Conservation (phyloP, 108 stramenopile genomes). For the Pinguiococcus pyrenoidosus region DNA sequence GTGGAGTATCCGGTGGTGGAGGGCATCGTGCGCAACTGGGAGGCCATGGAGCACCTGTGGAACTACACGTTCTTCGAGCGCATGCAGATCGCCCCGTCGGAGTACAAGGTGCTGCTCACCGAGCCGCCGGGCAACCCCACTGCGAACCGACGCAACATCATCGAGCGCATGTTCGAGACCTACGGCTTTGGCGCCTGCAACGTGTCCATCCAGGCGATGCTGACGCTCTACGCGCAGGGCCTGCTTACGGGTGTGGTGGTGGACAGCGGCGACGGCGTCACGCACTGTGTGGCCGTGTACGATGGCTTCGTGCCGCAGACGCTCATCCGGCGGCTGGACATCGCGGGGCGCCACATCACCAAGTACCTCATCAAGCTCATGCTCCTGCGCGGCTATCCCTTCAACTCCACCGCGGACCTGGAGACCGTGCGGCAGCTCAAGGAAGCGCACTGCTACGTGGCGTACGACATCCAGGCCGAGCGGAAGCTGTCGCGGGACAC, state of each 20-base stretch:
- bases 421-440: conserved; percentile 42
- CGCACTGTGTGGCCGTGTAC: conserved; percentile 39
- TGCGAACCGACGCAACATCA: conserved; percentile 24
- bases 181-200: conserved; percentile 26
- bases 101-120: conserved; percentile 35
- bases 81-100: conserved; percentile 33
- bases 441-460: conserved; percentile 39
- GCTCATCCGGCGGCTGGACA: conserved; percentile 32
- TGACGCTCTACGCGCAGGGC: conserved; percentile 39
- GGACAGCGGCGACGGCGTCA: conserved; percentile 45
- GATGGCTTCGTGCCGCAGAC: conserved; percentile 36
- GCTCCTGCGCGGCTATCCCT: conserved; percentile 37
- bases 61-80: conserved; percentile 50
- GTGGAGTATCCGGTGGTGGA: conserved; percentile 47
- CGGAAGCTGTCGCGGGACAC: conserved; percentile 48
- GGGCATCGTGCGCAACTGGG: conserved; percentile 55
- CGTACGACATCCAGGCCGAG: conserved; percentile 40
- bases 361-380: conserved; percentile 35
- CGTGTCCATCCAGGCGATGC: conserved; percentile 40
- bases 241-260: conserved; percentile 37
- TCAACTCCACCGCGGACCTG: conserved; percentile 40
- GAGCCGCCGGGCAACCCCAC: conserved; percentile 37
- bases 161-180: conserved; percentile 36
- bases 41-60: conserved; percentile 56
- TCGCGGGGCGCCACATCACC: conserved; percentile 40